Conservation (phyloP, 345 rosid species). For the Acer campestre region DNA sequence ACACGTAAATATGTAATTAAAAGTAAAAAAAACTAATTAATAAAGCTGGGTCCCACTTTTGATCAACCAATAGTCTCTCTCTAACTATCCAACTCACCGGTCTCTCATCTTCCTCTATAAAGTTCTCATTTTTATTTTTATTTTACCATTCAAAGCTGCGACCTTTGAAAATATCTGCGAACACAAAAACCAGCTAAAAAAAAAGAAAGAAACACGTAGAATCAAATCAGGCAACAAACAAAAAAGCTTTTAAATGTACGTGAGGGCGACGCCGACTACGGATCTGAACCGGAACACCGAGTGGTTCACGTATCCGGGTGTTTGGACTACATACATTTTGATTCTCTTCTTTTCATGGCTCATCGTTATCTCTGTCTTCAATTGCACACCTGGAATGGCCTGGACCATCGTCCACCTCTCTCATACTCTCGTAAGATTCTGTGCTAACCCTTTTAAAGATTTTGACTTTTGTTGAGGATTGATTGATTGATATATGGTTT, state of each 20-base stretch:
- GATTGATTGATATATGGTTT: background rate
- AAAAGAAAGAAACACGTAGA: background rate
- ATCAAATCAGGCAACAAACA: background rate
- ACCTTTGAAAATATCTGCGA: background rate
- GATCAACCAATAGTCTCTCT: conserved; percentile 4
- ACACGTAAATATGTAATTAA: background rate
- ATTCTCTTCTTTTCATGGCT: conserved; percentile 81
- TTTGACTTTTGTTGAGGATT: background rate
- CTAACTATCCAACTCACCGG: background rate
- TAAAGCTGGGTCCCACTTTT: background rate
- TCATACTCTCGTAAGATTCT: conserved; percentile 55
- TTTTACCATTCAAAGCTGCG: background rate
- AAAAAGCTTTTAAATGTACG: conserved; percentile 46
- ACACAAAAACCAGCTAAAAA: background rate
- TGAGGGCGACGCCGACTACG: conserved; percentile 70
- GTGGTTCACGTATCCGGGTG: conserved; percentile 91
- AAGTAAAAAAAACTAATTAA: no score
- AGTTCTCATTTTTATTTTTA: background rate
- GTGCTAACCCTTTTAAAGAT: background rate
- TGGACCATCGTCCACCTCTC: conserved; percentile 83
- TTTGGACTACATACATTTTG: conserved; percentile 77
- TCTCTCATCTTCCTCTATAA: background rate
- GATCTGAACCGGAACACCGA: conserved; percentile 91
- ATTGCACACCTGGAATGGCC: conserved; percentile 78
- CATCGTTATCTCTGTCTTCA: conserved; percentile 59